Percentiles rank a stretch among this genome's conserved stretches.
Conservation (phyloP, 2,329 filamentous ascomycete genomes). For the Cercospora brassicicola region DNA sequence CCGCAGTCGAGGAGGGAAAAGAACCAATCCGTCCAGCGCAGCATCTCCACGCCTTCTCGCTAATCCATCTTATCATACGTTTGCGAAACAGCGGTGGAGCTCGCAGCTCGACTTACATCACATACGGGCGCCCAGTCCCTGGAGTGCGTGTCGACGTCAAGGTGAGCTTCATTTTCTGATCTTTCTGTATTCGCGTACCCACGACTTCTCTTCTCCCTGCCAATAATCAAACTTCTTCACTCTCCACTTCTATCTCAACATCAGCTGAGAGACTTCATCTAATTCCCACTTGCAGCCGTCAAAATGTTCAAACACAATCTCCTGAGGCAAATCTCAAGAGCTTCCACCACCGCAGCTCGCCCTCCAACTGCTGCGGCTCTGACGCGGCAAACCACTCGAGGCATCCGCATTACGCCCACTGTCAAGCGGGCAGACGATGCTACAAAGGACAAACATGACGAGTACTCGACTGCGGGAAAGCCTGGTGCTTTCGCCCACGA, state of each 20-base stretch:
- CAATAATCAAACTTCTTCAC: background rate
- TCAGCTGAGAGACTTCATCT: background rate
- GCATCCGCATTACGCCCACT: slow-evolving; percentile 25
- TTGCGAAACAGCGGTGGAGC: slow-evolving; percentile 6
- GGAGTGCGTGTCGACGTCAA: slow-evolving; percentile 8
- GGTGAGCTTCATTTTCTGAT: slow-evolving; percentile 10
- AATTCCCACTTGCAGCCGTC: background rate
- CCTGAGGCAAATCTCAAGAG: slow-evolving; percentile 38
- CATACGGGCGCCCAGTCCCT: slow-evolving; percentile 6
- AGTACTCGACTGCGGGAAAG: slow-evolving; percentile 40
- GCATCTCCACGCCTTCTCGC: background rate
- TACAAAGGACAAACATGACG: slow-evolving; percentile 35
- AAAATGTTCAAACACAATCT: slow-evolving; percentile 39
- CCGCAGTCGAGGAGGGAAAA: background rate
- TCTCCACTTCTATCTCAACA: background rate
- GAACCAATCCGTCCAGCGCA: background rate
- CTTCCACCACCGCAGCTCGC: slow-evolving; percentile 33
- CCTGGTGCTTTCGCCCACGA: slow-evolving; percentile 48
- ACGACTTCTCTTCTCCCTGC: slow-evolving; percentile 1
- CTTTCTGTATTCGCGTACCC: background rate
- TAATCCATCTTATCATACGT: background rate
- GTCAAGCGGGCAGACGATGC: slow-evolving; percentile 29
- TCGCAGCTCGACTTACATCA: slow-evolving; percentile 7
- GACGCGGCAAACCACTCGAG: slow-evolving; percentile 24
- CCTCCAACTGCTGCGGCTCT: slow-evolving; percentile 29